These are phyloP conservation scores for Boletellus ananiceps DNA, from an alignment of 768 basidiomycete species.

Conservation along the genomic window DNA sequence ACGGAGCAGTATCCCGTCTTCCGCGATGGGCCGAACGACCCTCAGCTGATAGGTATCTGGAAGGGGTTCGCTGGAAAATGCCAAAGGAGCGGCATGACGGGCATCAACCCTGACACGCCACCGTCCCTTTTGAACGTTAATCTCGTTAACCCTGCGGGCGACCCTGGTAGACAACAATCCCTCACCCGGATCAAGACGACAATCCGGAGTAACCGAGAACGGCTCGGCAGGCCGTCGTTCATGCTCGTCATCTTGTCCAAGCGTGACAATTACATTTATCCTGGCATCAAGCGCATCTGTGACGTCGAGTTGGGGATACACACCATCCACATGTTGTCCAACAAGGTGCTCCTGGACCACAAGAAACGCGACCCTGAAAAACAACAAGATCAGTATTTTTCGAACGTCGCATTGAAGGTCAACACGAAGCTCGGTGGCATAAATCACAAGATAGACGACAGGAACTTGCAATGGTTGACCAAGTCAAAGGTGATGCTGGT, in stretches of 20 bases:
- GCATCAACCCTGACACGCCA: conserved; percentile 45
- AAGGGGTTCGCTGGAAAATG: conserved; percentile 54
- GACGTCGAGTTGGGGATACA: conserved; percentile 72
- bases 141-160: conserved; percentile 12
- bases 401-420: conserved; percentile 76
- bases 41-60: conserved; percentile 39
- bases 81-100: conserved; percentile 55
- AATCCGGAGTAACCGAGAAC: conserved; percentile 32
- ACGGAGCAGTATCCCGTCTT: conserved; percentile 43
- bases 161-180: conserved; percentile 37
- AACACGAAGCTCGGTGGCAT: conserved; percentile 81
- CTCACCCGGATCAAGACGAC: conserved; percentile 38
- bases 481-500: conserved; percentile 75
- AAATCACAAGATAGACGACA: conserved; percentile 67
- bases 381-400: conserved; percentile 71
- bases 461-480: conserved; percentile 59
- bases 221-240: conserved; percentile 49
- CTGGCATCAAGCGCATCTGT: conserved; percentile 73
- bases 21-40: conserved; percentile 28
- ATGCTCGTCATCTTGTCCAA: conserved; percentile 66
- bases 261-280: conserved; percentile 72
- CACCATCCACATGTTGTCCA: conserved; percentile 67
- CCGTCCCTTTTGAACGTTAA: conserved; percentile 31
- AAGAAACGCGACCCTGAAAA: conserved; percentile 28
- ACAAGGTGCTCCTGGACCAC: conserved; percentile 51